Base-by-base conservation (phyloP, 352 stramenopile genomes). In the Phytophthora sp. region DNA sequence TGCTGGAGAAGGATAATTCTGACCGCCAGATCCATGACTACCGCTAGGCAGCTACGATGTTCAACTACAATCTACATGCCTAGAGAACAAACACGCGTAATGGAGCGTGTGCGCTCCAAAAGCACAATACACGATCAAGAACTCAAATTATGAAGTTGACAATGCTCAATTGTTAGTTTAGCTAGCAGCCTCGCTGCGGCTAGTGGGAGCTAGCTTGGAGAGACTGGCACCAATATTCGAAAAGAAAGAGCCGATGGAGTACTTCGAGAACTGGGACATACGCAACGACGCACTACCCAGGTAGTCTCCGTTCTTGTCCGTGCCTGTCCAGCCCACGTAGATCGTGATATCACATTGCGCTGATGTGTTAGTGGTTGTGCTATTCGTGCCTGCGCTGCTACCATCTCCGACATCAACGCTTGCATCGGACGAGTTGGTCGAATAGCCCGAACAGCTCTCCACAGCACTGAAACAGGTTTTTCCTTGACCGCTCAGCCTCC, bases 241-340 rank as follows among this genome's bases (percentile, higher is more conserved):
- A 57, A 91, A 84, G 62, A 89, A 91, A 42, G 80, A 88, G 49
- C 69, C 75, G 54, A 92, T 84, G n/a, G 85, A 94, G 66, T 91
- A 92, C 54, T 91, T 89, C 43, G 84, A 76, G 59, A 94, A 94
- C 67, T 94, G 83, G 34, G 85, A 94, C 71, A 92, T 89, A 13
- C 85, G 85, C 53, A 92, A 60, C 4, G 83, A 82, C 2, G 82
- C 77, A 62, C 85, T 94, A 48, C 82, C 86, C 23, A 94, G 60
- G 61, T 92, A 92, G 61, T 92, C 82, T 32, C 85, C 85, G 48
- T 90, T 87, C 53, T 72, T 75, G 58, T 94, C 85, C 4, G 85
- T 94, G 20, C 85, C 85, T 0, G 83, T 94, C 85, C 85, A 94
- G 18, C 85, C 85, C 4, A 91, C 77, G 42, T 92, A 92, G 28